phyloP scores from a whole-genome alignment of 805 yeast genomes.

The Saccharomycopsis schoenii region DNA sequence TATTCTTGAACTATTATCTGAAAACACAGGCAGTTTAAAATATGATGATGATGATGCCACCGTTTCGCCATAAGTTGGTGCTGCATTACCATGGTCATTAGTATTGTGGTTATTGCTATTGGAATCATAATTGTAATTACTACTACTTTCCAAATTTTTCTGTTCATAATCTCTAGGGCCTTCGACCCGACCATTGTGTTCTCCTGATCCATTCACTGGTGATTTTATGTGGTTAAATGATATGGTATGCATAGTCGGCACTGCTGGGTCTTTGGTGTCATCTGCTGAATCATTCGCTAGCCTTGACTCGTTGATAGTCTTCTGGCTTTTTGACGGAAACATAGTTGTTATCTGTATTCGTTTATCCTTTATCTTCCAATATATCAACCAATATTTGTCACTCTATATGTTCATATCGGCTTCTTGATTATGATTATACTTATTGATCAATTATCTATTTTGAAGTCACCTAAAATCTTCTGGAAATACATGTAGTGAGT shows the following conservation, averaged over 20 bases:
- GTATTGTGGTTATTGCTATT: not conserved
- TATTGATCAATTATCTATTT: too few relatives aligned
- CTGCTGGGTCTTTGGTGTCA: not conserved
- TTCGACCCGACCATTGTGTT: not conserved
- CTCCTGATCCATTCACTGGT: not conserved
- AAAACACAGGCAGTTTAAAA: constrained; percentile 1
- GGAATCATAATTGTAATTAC: not conserved
- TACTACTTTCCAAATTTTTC: not conserved
- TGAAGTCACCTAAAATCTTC: too few relatives aligned
- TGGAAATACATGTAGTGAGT: too few relatives aligned
- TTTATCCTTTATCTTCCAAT: too few relatives aligned
- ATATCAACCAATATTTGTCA: too few relatives aligned
- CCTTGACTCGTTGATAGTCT: not conserved
- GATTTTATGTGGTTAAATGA: not conserved
- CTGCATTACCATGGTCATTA: not conserved
- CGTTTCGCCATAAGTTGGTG: not conserved
- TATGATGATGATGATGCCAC: not conserved
- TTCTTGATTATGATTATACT: too few relatives aligned
- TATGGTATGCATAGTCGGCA: not conserved
- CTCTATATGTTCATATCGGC: too few relatives aligned
- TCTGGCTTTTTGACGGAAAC: not conserved
- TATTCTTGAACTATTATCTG: not conserved
- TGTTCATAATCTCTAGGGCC: not conserved
- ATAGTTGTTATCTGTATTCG: not conserved
- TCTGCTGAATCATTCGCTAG: not conserved